Base-by-base conservation (phyloP, 1,139 yeast genomes). In the Ogataea hybrid region DNA sequence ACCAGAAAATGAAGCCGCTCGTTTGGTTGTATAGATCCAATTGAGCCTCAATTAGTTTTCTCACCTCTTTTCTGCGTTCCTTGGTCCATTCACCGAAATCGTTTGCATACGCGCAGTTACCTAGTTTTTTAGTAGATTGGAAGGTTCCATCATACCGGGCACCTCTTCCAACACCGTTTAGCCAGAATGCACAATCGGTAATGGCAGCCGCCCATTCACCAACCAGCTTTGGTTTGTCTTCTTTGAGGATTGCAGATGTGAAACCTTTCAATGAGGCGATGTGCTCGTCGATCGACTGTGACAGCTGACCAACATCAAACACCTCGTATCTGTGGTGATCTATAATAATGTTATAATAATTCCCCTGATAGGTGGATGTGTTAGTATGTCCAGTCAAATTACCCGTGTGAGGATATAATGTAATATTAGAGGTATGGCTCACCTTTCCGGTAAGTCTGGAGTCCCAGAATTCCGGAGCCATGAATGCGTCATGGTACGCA, bases 141-240 rank as follows among this genome's bases (percentile, higher is more conserved):
- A 65, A 84, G 37, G 83, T 69, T 20, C 88, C 95, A 39, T 86
- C 89, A 67, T 75, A 89, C 57, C 97, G 79, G 4, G 97, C 82
- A 39, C 96, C 96, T 43, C 81, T 71, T 35, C 88, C 87, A 31
- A 87, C 95, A 55, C 97, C 97, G 57, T 92, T 92, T 48, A 92
- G 70, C 96, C 96, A 86, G 47, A 73, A 73, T 17, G 95, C 81
- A 70, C 98, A 92, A 66, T 92, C 97, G 10, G 96, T 88, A 53
- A 90, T 71, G 1, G 97, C 97, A 15, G 94, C 97, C 23, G 94
- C 75, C 84, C 92, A 92, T 70, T 92, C 98, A 47, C 97, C 97
- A 44, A 79, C 73, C 25, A 90, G 76, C 44, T 78, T 76, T 87
- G 95, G 84, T 64, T 83, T 83, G 56, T 65, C 60, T 61, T 87